Conservation (phyloP, 2,329 filamentous ascomycete species). For the Aspergillus oerlinghausenensis region DNA sequence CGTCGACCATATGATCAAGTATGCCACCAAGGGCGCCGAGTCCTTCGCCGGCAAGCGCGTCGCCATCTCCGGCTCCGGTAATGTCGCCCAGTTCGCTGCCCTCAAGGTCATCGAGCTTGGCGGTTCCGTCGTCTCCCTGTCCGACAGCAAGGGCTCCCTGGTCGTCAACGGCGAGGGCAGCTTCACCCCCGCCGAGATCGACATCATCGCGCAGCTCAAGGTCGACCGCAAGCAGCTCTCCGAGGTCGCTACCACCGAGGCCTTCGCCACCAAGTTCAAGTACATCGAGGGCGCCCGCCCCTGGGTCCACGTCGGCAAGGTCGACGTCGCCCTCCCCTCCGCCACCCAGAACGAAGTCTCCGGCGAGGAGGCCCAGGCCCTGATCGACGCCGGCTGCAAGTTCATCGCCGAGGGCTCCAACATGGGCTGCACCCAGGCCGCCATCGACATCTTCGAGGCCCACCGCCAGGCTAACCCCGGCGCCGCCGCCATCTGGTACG, state of each 20-base stretch:
- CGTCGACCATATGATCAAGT: conserved; percentile 89
- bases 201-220: conserved; percentile 79
- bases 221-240: conserved; percentile 78
- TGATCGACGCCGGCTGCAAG: conserved; percentile 70
- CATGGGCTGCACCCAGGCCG: conserved; percentile 97
- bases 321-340: conserved; percentile 87
- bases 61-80: conserved; percentile 92
- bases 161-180: conserved; percentile 63
- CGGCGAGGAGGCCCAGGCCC: conserved; percentile 78
- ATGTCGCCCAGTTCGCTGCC: conserved; percentile 95
- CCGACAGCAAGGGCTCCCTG: conserved; percentile 82
- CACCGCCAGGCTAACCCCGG: conserved; percentile 63
- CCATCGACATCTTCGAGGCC: conserved; percentile 88
- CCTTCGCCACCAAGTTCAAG: conserved; percentile 64
- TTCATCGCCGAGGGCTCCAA: conserved; percentile 96
- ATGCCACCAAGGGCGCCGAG: conserved; percentile 73
- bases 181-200: conserved; percentile 76
- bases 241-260: conserved; percentile 56
- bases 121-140: conserved; percentile 85
- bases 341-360: conserved; percentile 98
- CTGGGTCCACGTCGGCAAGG: conserved; percentile 83
- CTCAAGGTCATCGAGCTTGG: conserved; percentile 96
- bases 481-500: conserved; percentile 79
- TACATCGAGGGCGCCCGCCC: conserved; percentile 85
- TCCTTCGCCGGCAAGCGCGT: conserved; percentile 87